Base-by-base conservation (phyloP, 352 stramenopile genomes). In the Hyphochytrium catenoides region DNA sequence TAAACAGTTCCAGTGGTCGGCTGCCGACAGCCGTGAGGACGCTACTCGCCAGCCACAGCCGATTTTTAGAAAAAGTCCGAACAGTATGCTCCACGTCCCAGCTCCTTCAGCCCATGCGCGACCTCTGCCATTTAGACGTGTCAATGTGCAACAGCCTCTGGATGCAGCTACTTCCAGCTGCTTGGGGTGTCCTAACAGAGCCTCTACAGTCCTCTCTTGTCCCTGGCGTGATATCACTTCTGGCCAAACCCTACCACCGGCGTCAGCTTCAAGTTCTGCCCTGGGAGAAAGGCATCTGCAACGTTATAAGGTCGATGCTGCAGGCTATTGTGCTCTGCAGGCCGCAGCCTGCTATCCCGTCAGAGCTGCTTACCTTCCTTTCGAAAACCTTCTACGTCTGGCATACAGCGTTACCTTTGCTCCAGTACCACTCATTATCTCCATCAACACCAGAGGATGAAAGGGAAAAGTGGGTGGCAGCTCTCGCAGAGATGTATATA, bases 231-330 rank as follows among this genome's bases (percentile, higher is more conserved):
- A 46, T 72, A 32, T 79, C 74, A 41, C 61, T 76, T 30, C 39
- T 87, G 7, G 70, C 72, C 29, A 78, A 65, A 20, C 78, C 78
- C 42, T 85, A 81, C 52, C 77, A 83, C 44, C 75, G 78, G 27
- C 66, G 70, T 14, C 67, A 87, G 32, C 46, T 87, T 0, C 68
- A 74, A 25, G 52, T 82, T 15, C 71, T 69, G 24, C 43, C 77
- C 1, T 51, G 48, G 8, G 44, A 43, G 8, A 52, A 60, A 22
- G 51, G 60, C 4, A 60, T 69, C 6, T 73, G 66, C 2, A 86
- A 86, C 42, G 62, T 74, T 2, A 66, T 85, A 24, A 70, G 85
- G 51, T 79, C 68, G 26, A 39, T 87, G 19, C 57, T 87, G 50
- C 59, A 68, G 31, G 62, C 59, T 8, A 68, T 83, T 14, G 58